A percentile compares a stretch with the other conserved stretches of the same genome.
Conservation (phyloP, 129 eudicot species). For the Smallanthus sonchifolius region DNA sequence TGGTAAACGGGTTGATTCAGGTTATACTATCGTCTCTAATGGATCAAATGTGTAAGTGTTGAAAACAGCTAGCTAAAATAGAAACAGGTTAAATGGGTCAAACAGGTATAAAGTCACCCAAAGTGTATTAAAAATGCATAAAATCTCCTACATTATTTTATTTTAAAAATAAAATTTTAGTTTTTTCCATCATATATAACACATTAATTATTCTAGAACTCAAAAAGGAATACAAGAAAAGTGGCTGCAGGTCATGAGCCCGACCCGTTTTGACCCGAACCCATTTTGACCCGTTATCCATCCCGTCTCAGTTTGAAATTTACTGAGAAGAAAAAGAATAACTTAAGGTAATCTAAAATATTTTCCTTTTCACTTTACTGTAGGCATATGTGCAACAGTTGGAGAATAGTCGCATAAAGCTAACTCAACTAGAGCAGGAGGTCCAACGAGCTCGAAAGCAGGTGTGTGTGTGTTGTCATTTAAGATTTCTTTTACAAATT, state of each 20-base stretch:
- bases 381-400: constrained; percentile 96
- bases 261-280: neutral
- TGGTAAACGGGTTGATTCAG: neutral
- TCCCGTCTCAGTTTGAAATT: neutral
- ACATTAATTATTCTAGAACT: neutral
- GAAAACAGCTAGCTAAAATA: neutral
- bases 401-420: constrained; percentile 89
- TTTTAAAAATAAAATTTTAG: neutral
- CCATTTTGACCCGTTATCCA: neutral
- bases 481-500: constrained; percentile 4
- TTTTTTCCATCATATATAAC: neutral
- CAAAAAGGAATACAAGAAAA: neutral
- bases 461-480: constrained; percentile 34
- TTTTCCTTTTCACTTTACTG: constrained; percentile 1
- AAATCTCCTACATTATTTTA: neutral
- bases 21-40: constrained; percentile 1
- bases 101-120: neutral
- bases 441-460: constrained; percentile 94
- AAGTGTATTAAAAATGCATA: neutral
- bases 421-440: constrained; percentile 94
- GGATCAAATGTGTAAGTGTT: neutral
- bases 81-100: neutral
- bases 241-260: neutral
- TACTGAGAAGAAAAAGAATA: neutral
- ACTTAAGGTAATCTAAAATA: constrained; percentile 8